Percentiles rank a stretch among this genome's conserved stretches.
Evolutionary conservation across 768 basidiomycete species (phyloP).

Genomic region (Exsudoporus frostii): DNA sequence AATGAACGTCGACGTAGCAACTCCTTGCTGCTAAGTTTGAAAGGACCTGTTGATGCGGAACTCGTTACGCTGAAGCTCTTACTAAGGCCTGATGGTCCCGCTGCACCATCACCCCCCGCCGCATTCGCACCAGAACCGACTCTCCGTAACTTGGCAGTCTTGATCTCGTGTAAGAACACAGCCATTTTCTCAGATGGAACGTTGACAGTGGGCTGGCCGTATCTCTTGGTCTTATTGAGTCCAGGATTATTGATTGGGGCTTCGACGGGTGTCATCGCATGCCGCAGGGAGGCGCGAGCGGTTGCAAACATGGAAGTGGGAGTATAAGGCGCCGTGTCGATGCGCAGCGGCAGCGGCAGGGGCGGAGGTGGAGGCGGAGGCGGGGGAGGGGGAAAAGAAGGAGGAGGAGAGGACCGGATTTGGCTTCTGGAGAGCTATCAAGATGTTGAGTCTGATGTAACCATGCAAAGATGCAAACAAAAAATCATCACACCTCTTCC

Average conservation of each 20-base stretch:
- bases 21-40: slow-evolving; percentile 18
- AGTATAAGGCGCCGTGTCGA: slow-evolving; percentile 29
- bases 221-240: slow-evolving; percentile 35
- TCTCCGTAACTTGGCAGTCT: slow-evolving; percentile 65
- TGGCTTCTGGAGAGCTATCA: slow-evolving; percentile 46
- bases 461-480: not conserved
- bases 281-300: slow-evolving; percentile 68
- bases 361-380: slow-evolving; percentile 41
- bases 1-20: slow-evolving; percentile 26
- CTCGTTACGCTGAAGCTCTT: slow-evolving; percentile 25
- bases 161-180: slow-evolving; percentile 77
- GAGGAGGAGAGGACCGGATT: slow-evolving; percentile 12
- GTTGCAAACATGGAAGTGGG: slow-evolving; percentile 45
- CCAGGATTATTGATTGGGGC: slow-evolving; percentile 58
- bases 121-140: slow-evolving; percentile 34
- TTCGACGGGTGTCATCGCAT: slow-evolving; percentile 49
- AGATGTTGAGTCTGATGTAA: not conserved
- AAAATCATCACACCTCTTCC: slow-evolving; percentile 44
- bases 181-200: slow-evolving; percentile 81
- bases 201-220: slow-evolving; percentile 67
- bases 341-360: slow-evolving; percentile 29
- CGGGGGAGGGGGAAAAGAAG: slow-evolving; percentile 35
- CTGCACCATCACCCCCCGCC: slow-evolving; percentile 19
- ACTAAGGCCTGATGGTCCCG: slow-evolving; percentile 29
- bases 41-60: not conserved